Conservation (phyloP, 2,329 filamentous ascomycete species). For the Trichoderma lentiforme region DNA sequence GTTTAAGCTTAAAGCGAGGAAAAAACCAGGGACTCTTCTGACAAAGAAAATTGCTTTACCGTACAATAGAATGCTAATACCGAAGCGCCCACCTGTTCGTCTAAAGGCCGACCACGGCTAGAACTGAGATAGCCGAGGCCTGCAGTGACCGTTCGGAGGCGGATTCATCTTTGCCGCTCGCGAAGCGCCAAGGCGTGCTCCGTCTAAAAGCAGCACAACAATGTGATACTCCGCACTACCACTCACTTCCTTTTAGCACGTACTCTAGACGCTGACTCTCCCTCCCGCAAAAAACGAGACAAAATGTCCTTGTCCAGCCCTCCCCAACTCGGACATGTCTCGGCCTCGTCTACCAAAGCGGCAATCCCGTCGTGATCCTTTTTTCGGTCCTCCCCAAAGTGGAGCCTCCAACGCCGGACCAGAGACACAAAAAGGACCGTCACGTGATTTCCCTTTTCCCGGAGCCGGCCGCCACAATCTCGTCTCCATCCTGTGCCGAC, state of each 20-base stretch:
- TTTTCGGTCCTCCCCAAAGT: not conserved
- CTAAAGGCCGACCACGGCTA: not conserved
- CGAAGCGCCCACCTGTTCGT: not conserved
- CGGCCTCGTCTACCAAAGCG: not conserved
- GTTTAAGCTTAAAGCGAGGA: not conserved
- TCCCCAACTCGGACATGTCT: not conserved
- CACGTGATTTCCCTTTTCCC: slow-evolving; percentile 1
- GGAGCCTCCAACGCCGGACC: not conserved
- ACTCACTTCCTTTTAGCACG: not conserved
- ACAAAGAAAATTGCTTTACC: not conserved
- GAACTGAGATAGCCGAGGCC: not conserved
- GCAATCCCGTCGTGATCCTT: not conserved
- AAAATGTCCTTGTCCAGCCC: not conserved
- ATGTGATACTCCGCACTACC: not conserved
- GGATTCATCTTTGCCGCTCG: not conserved
- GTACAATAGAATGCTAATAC: not conserved
- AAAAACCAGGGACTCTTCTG: not conserved
- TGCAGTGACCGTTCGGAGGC: not conserved
- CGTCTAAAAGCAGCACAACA: not conserved
- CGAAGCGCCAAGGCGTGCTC: not conserved
- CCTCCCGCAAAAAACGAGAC: not conserved
- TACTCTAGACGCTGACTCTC: not conserved
- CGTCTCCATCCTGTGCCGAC: slow-evolving; percentile 3
- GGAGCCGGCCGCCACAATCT: not conserved
- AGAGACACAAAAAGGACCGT: not conserved